A percentile compares a stretch with the other conserved stretches of the same genome.
phyloP scores from a whole-genome alignment of 768 basidiomycete species.

The Mycena sanguinolenta region DNA sequence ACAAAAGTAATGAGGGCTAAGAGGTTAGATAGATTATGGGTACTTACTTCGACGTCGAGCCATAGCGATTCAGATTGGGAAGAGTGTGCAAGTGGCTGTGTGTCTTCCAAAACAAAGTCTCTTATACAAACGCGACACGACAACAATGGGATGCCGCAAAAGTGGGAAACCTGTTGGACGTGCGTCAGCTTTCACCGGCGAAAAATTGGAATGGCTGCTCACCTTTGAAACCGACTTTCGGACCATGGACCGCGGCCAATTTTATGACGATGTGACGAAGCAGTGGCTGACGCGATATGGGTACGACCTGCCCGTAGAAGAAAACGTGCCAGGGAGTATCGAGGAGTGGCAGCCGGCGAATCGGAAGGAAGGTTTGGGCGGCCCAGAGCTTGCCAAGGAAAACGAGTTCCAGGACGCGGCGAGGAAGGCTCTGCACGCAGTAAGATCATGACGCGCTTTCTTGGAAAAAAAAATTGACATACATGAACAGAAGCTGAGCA shows the following conservation, averaged over 20 bases:
- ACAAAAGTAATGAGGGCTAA: not conserved
- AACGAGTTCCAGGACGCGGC: not conserved
- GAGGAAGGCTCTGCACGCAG: not conserved
- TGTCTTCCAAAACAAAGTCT: not conserved
- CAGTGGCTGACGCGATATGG: conserved; percentile 15
- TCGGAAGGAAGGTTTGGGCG: not conserved
- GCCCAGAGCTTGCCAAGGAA: conserved; percentile 2
- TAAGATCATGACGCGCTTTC: not conserved
- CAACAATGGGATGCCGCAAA: not conserved
- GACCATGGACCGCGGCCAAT: not conserved
- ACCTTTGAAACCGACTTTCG: conserved; percentile 3
- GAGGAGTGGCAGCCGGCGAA: not conserved
- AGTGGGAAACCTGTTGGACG: not conserved
- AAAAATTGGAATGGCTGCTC: conserved; percentile 10
- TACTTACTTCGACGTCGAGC: not conserved
- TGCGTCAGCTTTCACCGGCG: not conserved
- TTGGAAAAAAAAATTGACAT: not conserved
- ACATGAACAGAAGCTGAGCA: conserved; percentile 20
- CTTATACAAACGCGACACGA: not conserved
- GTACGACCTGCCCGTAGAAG: not conserved
- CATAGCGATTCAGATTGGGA: not conserved
- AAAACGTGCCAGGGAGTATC: not conserved
- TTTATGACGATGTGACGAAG: conserved; percentile 15
- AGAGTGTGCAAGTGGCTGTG: not conserved
- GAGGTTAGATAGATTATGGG: not conserved